Evolutionary conservation across 2,329 filamentous ascomycete genomes (phyloP).

Genomic region (Aspergillus felis): DNA sequence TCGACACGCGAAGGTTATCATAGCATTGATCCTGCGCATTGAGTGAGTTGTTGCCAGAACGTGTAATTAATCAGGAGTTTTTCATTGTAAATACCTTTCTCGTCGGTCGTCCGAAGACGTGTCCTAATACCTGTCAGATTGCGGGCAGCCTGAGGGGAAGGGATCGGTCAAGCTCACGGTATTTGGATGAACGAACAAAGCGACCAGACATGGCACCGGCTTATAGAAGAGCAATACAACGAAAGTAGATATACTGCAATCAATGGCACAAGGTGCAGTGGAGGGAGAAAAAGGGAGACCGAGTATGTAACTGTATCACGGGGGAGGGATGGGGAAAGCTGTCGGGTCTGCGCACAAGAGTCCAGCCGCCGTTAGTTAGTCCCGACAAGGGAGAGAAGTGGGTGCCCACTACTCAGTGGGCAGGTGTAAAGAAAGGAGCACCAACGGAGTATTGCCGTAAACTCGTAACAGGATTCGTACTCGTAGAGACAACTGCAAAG

Average conservation of each 20-base stretch:
- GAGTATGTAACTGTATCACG: neutral
- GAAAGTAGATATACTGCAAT: constrained; percentile 9
- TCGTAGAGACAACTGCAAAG: neutral
- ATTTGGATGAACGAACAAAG: constrained; percentile 71
- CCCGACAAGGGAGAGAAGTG: constrained; percentile 1
- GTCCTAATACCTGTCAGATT: constrained; percentile 53
- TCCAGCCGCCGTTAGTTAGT: constrained; percentile 2
- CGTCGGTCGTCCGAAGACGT: constrained; percentile 94
- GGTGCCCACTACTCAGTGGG: neutral
- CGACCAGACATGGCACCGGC: constrained; percentile 58
- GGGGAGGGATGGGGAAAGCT: constrained; percentile 5
- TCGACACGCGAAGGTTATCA: constrained; percentile 94
- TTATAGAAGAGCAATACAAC: constrained; percentile 8
- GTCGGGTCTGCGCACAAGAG: constrained; percentile 4
- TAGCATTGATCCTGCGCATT: constrained; percentile 78
- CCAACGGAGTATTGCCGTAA: neutral
- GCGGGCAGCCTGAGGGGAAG: constrained; percentile 17
- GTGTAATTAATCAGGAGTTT: neutral
- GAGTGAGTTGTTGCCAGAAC: constrained; percentile 5
- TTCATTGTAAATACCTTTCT: constrained; percentile 59
- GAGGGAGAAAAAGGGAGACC: constrained; percentile 7
- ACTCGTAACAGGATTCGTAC: neutral
- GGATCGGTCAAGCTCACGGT: constrained; percentile 51
- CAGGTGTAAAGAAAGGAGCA: constrained; percentile 2
- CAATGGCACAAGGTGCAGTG: constrained; percentile 14